A percentile compares a stretch with the other conserved stretches of the same genome.
phyloP scores from a whole-genome alignment of 306 rosid species.

The Morella rubra region DNA sequence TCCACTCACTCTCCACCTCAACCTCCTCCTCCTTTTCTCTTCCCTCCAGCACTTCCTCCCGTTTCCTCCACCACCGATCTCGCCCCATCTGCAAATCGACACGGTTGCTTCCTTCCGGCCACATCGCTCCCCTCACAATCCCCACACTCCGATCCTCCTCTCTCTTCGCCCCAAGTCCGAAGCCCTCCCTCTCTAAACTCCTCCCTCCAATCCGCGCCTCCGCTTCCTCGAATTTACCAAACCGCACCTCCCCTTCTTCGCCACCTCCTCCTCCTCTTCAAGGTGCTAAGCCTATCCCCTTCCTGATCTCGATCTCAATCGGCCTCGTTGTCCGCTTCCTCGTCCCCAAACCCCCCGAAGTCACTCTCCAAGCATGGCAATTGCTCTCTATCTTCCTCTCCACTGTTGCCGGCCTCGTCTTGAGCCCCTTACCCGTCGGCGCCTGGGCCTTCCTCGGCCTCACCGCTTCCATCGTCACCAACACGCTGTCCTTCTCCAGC shows the following conservation, averaged over 20 bases:
- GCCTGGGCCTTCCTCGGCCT: slow-evolving; percentile 94
- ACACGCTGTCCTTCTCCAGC: slow-evolving; percentile 58
- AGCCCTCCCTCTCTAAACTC: slow-evolving; percentile 30
- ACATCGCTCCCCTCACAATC: slow-evolving; percentile 13
- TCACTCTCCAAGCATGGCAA: slow-evolving; percentile 81
- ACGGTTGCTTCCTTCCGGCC: slow-evolving; percentile 23
- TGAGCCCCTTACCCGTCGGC: slow-evolving; percentile 89
- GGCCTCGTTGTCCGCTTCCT: slow-evolving; percentile 67
- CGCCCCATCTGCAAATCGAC: slow-evolving; percentile 37
- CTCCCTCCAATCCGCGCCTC: slow-evolving; percentile 21
- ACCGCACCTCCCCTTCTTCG: slow-evolving; percentile 1
- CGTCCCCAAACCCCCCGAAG: slow-evolving; percentile 71
- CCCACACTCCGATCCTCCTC: slow-evolving; percentile 40
- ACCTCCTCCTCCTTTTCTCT: slow-evolving; percentile 35
- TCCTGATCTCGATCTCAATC: slow-evolving; percentile 46
- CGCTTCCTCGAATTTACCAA: slow-evolving; percentile 5
- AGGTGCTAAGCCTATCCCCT: slow-evolving; percentile 76
- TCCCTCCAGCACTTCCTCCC: slow-evolving; percentile 21
- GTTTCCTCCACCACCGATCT: slow-evolving; percentile 27
- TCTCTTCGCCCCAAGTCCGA: slow-evolving; percentile 24
- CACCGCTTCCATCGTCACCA: slow-evolving; percentile 59
- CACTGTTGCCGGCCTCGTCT: slow-evolving; percentile 81
- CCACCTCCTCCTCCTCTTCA: slow-evolving; percentile 18
- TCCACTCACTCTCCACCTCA: slow-evolving; percentile 47
- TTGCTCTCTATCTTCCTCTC: slow-evolving; percentile 81